Percentiles rank a stretch among this genome's conserved stretches.
Evolutionary conservation across 208 protist genomes (phyloP).

Genomic region (Leishmania aethiopica): DNA sequence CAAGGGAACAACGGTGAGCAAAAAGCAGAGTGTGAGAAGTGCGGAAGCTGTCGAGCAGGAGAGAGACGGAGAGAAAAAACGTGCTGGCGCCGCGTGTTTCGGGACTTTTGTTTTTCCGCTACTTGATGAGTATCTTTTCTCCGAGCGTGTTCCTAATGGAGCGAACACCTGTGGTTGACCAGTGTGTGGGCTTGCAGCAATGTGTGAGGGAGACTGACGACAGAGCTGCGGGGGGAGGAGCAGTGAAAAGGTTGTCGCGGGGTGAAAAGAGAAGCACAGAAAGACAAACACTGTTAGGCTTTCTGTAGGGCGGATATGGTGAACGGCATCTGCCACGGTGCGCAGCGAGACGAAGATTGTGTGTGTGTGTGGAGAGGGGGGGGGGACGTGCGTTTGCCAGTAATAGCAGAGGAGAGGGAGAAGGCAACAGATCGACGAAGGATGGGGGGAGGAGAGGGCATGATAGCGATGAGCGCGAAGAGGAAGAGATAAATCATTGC

Average conservation of each 20-base stretch:
- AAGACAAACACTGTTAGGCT: background rate
- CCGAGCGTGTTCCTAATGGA: background rate
- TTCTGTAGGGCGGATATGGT: background rate
- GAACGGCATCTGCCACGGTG: background rate
- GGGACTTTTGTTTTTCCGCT: background rate
- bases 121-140: background rate
- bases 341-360: background rate
- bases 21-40: background rate
- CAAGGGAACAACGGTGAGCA: background rate
- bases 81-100: background rate
- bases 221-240: background rate
- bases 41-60: background rate
- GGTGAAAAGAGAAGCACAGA: background rate
- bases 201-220: background rate
- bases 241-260: background rate
- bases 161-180: background rate
- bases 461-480: background rate
- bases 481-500: background rate
- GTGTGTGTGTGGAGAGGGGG: background rate
- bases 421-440: background rate
- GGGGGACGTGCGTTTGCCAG: background rate
- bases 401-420: background rate
- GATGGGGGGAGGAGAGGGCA: no score
- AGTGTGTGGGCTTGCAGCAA: background rate
- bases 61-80: background rate